phyloP scores from a whole-genome alignment of 208 protist genomes.

The Tritrichomonas foetus region DNA sequence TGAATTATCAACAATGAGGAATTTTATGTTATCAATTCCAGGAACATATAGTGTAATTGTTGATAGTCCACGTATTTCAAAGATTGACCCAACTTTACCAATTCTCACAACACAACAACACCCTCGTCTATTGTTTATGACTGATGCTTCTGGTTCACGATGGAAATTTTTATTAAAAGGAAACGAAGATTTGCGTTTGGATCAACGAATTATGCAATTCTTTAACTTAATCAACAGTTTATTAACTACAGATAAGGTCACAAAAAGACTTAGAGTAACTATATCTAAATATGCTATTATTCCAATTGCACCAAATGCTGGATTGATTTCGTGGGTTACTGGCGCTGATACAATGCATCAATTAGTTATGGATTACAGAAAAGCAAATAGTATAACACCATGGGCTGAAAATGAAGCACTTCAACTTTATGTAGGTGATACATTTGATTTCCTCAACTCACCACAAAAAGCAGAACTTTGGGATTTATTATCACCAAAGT shows the following conservation, averaged over 20 bases:
- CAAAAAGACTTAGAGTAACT: not conserved
- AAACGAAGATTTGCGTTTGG: slow-evolving; percentile 39
- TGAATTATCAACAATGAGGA: not conserved
- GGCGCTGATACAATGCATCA: slow-evolving; percentile 33
- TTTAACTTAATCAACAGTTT: slow-evolving; percentile 32
- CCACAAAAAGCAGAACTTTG: slow-evolving; percentile 18
- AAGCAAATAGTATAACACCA: not conserved
- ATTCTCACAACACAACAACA: slow-evolving; percentile 19
- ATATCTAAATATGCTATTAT: slow-evolving; percentile 33
- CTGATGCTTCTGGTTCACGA: not conserved
- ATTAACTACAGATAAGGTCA: not conserved
- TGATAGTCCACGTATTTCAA: not conserved
- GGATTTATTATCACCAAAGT: not conserved
- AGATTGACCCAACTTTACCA: not conserved
- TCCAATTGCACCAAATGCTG: not conserved
- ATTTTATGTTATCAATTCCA: not conserved
- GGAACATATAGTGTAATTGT: not conserved
- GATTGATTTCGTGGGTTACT: slow-evolving; percentile 25
- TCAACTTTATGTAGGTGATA: not conserved
- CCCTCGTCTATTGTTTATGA: not conserved
- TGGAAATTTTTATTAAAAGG: slow-evolving; percentile 42
- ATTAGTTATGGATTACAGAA: slow-evolving; percentile 24
- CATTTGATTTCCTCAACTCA: not conserved
- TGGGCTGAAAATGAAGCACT: not conserved
- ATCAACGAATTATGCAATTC: slow-evolving; percentile 42